Percentiles rank a stretch among this genome's conserved stretches.
phyloP scores from a whole-genome alignment of 2,329 filamentous ascomycete species.

The Curvularia spicifera region DNA sequence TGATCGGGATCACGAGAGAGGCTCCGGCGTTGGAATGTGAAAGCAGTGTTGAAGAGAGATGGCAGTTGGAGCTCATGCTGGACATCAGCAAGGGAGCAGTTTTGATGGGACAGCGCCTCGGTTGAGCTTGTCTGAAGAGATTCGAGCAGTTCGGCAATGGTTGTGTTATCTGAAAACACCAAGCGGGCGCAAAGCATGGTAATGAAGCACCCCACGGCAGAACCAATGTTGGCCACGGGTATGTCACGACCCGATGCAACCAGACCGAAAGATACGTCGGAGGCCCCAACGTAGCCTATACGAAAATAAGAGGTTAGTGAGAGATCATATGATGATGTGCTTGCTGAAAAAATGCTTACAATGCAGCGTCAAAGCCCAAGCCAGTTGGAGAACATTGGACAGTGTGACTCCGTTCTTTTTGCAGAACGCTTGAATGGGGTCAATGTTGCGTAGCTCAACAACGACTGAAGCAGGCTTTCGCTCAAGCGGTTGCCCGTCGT shows the following conservation, averaged over 20 bases:
- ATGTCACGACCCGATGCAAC: slow-evolving; percentile 62
- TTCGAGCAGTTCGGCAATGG: slow-evolving; percentile 52
- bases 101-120: slow-evolving; percentile 57
- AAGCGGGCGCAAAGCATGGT: slow-evolving; percentile 63
- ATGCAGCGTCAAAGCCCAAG: slow-evolving; percentile 60
- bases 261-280: slow-evolving; percentile 62
- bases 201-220: slow-evolving; percentile 60
- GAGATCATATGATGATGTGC: neutral
- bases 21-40: slow-evolving; percentile 45
- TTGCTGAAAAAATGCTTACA: slow-evolving; percentile 10
- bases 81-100: slow-evolving; percentile 53
- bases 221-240: slow-evolving; percentile 56
- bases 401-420: slow-evolving; percentile 54
- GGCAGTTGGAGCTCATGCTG: slow-evolving; percentile 46
- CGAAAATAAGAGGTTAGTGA: neutral
- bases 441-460: slow-evolving; percentile 46
- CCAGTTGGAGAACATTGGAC: slow-evolving; percentile 59
- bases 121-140: slow-evolving; percentile 57
- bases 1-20: slow-evolving; percentile 32
- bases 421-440: slow-evolving; percentile 46
- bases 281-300: slow-evolving; percentile 52
- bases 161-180: slow-evolving; percentile 43
- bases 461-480: slow-evolving; percentile 48
- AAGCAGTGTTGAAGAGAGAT: slow-evolving; percentile 47
- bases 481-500: slow-evolving; percentile 44